Evolutionary conservation across 2,329 filamentous ascomycete species (phyloP), one percentile per base, ranked within the genome.

Genomic region (Paracamarosporium sp.): DNA sequence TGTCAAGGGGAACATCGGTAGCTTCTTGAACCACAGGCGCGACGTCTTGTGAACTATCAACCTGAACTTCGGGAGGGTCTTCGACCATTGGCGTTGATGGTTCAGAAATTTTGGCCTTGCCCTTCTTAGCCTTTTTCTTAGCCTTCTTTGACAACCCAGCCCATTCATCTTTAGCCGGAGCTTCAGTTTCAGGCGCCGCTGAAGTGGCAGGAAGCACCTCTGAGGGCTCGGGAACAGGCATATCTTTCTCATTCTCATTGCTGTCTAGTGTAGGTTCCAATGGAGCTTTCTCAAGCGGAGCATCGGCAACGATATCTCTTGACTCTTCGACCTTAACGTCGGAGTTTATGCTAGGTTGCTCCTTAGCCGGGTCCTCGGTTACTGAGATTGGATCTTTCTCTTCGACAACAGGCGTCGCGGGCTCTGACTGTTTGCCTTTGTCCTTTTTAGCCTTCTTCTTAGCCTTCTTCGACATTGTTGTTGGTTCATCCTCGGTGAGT

Each of bases 391-490:
- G 30, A 2, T 28, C 40, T 12, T 50, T 38, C 25, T 50, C 25
- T 25, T 59, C 59, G 31, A 38, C 41, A 7, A 55, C 30, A 17
- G 62, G 62, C 11, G 58, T 65, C 31, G 54, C 62, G 12, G 56
- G 22, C 9, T 44, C 66, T 12, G 60, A 61, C 44, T 57, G 36
- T 35, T 64, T 70, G 30, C 56, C 55, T 43, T 67, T 69, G 25
- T 41, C 54, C 44, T 68, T 70, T 55, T 70, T 71, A 9, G 47
- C 54, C 47, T 70, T 69, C 51, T 70, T 67, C 54, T 69, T 66
- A 15, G 60, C 58, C 24, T 67, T 65, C 56, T 66, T 70, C 11
- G 43, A 31, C 35, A 53, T 45, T 13, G 46, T n/a, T n/a, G 40
- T 44, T 30, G 12, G 36, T n/a, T 62, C 59, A 22, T 63, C 57